A percentile compares a stretch with the other conserved stretches of the same genome.
phyloP scores from a whole-genome alignment of 169 alveolate species.

The Sarcocystis neurona region DNA sequence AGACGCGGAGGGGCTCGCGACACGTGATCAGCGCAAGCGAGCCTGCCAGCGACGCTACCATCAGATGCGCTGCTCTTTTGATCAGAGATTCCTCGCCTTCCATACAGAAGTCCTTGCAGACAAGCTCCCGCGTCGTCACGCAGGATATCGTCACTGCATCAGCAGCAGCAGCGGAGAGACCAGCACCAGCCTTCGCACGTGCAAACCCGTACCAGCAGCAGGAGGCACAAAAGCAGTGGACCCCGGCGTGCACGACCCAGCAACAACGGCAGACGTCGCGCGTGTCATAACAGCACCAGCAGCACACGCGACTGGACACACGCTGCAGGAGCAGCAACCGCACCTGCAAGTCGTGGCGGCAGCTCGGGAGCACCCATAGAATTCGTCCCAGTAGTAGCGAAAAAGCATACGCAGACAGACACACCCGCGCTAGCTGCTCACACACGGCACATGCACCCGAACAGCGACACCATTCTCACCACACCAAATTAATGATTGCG shows the following conservation, averaged over 20 bases:
- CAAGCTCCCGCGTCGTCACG: slow-evolving; percentile 93
- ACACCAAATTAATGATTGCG: no score
- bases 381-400: no score
- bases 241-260: neutral
- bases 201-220: no score
- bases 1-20: slow-evolving; percentile 87
- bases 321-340: no score
- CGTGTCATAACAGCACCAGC: neutral
- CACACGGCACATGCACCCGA: no score
- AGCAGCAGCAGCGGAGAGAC: neutral
- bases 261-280: slow-evolving; percentile 73
- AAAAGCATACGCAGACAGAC: no score
- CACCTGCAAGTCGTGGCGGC: no score
- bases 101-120: slow-evolving; percentile 94
- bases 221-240: no score
- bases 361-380: no score
- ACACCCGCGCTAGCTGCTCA: no score
- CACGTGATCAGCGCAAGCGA: slow-evolving; percentile 95
- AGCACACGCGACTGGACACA: neutral
- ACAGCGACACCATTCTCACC: no score
- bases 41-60: slow-evolving; percentile 92
- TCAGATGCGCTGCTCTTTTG: slow-evolving; percentile 89
- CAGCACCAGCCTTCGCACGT: neutral
- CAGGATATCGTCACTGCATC: slow-evolving; percentile 92
- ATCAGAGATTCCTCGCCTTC: slow-evolving; percentile 91